phyloP scores from a whole-genome alignment of 2,329 filamentous ascomycete genomes.

The Talaromyces sp. region DNA sequence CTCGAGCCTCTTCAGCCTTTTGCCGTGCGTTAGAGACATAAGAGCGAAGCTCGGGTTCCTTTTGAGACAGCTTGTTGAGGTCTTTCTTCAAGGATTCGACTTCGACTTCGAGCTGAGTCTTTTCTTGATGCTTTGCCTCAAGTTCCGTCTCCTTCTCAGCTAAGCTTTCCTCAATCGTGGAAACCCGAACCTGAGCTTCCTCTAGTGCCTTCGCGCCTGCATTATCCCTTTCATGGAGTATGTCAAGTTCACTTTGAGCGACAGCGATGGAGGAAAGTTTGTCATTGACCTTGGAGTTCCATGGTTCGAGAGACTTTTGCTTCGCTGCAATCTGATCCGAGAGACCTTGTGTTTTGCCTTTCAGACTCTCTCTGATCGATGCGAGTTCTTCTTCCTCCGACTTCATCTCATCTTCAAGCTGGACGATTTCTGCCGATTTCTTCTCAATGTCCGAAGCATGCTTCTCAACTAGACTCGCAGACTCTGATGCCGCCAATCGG shows the following conservation, averaged over 20 bases:
- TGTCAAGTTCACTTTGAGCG: conserved; percentile 89
- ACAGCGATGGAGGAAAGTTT: conserved; percentile 93
- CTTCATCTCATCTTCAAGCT: conserved; percentile 72
- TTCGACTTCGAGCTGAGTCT: conserved; percentile 70
- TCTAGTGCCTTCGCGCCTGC: conserved; percentile 79
- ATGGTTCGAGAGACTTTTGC: conserved; percentile 91
- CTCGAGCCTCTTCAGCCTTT: conserved; percentile 92
- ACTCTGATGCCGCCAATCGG: conserved; percentile 69
- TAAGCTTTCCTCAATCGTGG: conserved; percentile 67
- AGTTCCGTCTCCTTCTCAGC: conserved; percentile 70
- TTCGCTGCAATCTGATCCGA: conserved; percentile 89
- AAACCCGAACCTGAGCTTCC: conserved; percentile 77
- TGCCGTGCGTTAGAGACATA: conserved; percentile 87
- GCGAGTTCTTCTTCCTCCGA: conserved; percentile 77
- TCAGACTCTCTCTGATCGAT: conserved; percentile 79
- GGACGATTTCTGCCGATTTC: conserved; percentile 68
- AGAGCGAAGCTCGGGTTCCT: conserved; percentile 77
- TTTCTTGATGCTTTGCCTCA: conserved; percentile 70
- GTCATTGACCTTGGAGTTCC: conserved; percentile 95
- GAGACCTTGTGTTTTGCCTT: conserved; percentile 92
- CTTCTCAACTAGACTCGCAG: conserved; percentile 72
- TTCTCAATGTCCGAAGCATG: conserved; percentile 75
- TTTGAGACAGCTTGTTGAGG: conserved; percentile 66
- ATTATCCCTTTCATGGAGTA: conserved; percentile 84
- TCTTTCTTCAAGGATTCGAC: conserved; percentile 68